These are phyloP conservation scores for Termitomyces sp. DNA, from an alignment of 768 basidiomycete species.

Conservation along the genomic window DNA sequence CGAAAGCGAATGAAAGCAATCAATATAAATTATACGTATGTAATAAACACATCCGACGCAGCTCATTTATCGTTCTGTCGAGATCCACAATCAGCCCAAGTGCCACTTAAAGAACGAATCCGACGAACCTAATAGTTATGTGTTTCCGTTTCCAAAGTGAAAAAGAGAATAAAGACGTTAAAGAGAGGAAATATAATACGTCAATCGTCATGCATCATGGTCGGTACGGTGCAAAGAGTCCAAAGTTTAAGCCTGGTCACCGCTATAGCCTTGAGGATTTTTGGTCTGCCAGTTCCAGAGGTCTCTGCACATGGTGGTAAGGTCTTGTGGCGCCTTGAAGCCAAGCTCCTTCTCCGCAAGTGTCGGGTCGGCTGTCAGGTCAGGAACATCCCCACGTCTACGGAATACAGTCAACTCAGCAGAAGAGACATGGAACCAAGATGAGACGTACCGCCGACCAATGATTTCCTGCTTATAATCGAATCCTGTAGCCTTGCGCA, in stretches of 20 bases:
- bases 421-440: neutral
- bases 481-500: constrained; percentile 87
- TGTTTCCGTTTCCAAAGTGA: neutral
- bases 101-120: neutral
- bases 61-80: neutral
- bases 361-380: constrained; percentile 90
- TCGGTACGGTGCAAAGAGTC: neutral
- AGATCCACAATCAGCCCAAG: neutral
- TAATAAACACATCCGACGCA: neutral
- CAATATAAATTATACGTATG: neutral
- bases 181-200: neutral
- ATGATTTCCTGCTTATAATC: constrained; percentile 88
- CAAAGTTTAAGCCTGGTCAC: constrained; percentile 1
- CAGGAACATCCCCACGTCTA: constrained; percentile 93
- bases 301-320: constrained; percentile 94
- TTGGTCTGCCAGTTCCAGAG: constrained; percentile 99
- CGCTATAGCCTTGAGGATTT: constrained; percentile 73
- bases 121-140: neutral
- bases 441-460: constrained; percentile 71
- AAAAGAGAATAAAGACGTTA: neutral
- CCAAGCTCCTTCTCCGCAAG: constrained; percentile 92
- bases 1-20: neutral
- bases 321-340: constrained; percentile 76
- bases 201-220: neutral
- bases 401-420: constrained; percentile 6